These are phyloP conservation scores for Handroanthus guayacan DNA, from an alignment of 257 asterid species.

Conservation along the genomic window DNA sequence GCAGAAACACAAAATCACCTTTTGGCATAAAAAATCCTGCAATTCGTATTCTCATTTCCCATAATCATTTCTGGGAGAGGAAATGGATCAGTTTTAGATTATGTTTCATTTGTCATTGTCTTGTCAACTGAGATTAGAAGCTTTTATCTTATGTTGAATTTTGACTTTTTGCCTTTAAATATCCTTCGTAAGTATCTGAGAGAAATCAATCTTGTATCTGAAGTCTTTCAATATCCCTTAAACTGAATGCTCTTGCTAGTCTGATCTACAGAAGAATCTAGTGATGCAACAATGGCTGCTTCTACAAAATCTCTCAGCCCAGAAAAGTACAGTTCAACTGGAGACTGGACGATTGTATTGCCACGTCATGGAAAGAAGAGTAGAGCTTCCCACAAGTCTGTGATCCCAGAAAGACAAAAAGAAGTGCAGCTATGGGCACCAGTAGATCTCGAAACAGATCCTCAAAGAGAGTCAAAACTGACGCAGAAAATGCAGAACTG, in stretches of 20 bases:
- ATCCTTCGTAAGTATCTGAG: not conserved
- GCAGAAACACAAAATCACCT: not conserved
- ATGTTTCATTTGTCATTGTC: not conserved
- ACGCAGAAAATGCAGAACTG: conserved; percentile 63
- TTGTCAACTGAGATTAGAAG: not conserved
- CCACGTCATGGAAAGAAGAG: conserved; percentile 72
- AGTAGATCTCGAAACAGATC: conserved; percentile 50
- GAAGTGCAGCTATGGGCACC: conserved; percentile 71
- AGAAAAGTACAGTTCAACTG: conserved; percentile 42
- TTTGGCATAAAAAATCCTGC: not conserved
- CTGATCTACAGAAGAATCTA: not conserved
- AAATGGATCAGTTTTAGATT: no score
- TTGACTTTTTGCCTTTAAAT: not conserved
- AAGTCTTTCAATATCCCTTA: not conserved
- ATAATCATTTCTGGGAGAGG: no score
- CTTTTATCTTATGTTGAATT: conserved; percentile 2
- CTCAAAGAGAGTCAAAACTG: conserved; percentile 63
- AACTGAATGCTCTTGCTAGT: not conserved
- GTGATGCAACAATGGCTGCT: conserved; percentile 50
- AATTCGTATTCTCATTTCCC: no score
- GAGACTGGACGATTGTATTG: conserved; percentile 79
- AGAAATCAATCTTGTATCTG: not conserved
- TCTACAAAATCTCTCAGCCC: conserved; percentile 36
- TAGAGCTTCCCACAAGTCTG: conserved; percentile 31
- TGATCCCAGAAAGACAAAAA: conserved; percentile 39